Percentiles rank a stretch among this genome's conserved stretches.
phyloP scores from a whole-genome alignment of 441 rosid genomes.

The Hura crepitans region DNA sequence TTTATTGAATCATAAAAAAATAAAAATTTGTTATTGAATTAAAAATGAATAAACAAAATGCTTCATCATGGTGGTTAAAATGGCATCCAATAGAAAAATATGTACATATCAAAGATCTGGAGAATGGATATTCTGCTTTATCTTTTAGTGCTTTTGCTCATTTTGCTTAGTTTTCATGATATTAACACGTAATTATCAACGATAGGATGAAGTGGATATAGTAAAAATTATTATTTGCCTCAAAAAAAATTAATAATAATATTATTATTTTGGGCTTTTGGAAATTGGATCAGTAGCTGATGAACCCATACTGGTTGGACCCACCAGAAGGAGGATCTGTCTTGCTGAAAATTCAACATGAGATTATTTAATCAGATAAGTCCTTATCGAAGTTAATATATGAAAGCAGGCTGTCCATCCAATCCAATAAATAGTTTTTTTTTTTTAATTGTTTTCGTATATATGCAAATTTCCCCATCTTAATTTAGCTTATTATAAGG shows the following conservation, averaged over 20 bases:
- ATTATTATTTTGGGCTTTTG: not conserved
- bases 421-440: no score
- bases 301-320: not conserved
- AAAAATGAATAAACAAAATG: no score
- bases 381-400: not conserved
- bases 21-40: no score
- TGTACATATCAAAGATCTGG: not conserved
- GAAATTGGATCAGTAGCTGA: no score
- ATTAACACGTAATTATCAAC: constrained; percentile 5
- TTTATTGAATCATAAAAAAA: no score
- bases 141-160: not conserved
- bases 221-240: no score
- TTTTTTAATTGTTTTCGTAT: no score
- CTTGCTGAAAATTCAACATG: not conserved
- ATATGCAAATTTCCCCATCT: no score
- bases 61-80: not conserved
- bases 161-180: not conserved
- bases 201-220: no score
- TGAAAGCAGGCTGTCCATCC: not conserved
- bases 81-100: not conserved
- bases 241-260: no score
- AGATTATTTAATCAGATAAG: not conserved
- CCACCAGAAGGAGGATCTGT: not conserved
- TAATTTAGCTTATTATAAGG: no score
- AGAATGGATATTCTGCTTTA: not conserved